Conservation (phyloP, 768 basidiomycete species). For the Calocybe cyanea region DNA sequence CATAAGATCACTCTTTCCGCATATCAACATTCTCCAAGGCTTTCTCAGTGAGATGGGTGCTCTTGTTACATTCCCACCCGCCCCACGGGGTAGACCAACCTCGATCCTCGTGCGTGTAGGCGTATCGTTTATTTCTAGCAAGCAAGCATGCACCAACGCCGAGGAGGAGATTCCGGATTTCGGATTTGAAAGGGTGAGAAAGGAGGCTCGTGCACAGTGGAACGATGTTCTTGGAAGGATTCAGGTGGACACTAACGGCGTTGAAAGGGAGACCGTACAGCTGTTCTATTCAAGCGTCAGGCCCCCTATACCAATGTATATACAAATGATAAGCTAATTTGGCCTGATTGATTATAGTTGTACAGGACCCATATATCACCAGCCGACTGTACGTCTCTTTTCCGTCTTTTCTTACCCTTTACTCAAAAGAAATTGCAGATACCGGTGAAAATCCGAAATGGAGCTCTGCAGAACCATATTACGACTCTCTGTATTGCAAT, state of each 20-base stretch:
- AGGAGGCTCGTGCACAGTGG: conserved; percentile 45
- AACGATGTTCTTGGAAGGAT: conserved; percentile 54
- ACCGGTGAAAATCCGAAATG: conserved; percentile 63
- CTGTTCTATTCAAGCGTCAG: conserved; percentile 59
- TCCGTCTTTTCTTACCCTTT: background rate
- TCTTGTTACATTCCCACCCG: conserved; percentile 46
- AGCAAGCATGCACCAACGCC: conserved; percentile 59
- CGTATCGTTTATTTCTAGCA: conserved; percentile 59
- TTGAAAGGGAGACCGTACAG: conserved; percentile 44
- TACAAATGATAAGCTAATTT: background rate
- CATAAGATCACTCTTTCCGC: background rate
- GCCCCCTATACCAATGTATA: background rate
- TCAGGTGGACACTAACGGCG: conserved; percentile 46
- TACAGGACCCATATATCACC: conserved; percentile 63
- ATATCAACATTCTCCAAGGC: conserved; percentile 24
- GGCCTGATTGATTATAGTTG: conserved; percentile 28
- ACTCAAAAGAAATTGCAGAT: conserved; percentile 29
- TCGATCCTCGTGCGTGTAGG: conserved; percentile 58
- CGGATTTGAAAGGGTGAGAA: conserved; percentile 48
- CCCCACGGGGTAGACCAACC: conserved; percentile 30
- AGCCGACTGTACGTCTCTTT: conserved; percentile 50
- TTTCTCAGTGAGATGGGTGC: conserved; percentile 50
- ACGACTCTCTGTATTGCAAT: conserved; percentile 66
- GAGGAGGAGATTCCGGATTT: conserved; percentile 57
- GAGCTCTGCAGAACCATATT: conserved; percentile 64